Evolutionary conservation across 2,329 filamentous ascomycete genomes (phyloP), one percentile per base, ranked within the genome.

Genomic region (Knufia petricola): DNA sequence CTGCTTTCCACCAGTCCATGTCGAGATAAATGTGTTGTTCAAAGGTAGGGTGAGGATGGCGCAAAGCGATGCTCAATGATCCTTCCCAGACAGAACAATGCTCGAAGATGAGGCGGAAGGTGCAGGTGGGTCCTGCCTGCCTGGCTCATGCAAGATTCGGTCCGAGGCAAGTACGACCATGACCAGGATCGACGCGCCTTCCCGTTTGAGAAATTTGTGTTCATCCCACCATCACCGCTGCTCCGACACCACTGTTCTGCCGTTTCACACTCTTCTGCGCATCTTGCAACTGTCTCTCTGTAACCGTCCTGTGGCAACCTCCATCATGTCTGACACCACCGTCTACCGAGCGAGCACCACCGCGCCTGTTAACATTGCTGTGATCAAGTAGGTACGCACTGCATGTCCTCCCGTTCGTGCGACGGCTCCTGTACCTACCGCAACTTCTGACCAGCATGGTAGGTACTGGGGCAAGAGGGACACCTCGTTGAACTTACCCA

Each of bases 401-500:
- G 21, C 55, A 50, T 52, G 50, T 38, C 46, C 24, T 55, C 42
- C 41, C 51, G 31, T 40, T 46, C 49, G 53, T 28, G 23, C 36
- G 10, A 8, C 13, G 4, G 17, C 19, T 7, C 21, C n/a, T 30
- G n/a, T 21, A n/a, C 19, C 4, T n/a, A 15, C 13, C 8, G 23
- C 8, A 20, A 21, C 38, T 37, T 12, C 48, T 52, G 10, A 46
- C 47, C 21, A 17, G 2, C 23, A n/a, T 41, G 46, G n/a, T 58
- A 80, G 77, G 65, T 85, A 98, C 78, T 98, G 94, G 92, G 92
- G 94, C 60, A 98, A 98, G 73, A 86, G 92, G 54, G 89, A 96
- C 69, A 70, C 86, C 46, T 87, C 85, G 65, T 80, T 96, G 61
- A 98, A 98, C 70, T 84, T 96, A 49, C 92, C 92, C 30, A 96